Evolutionary conservation across 805 yeast species (phyloP).

Genomic region (Metschnikowia amazonensis): DNA sequence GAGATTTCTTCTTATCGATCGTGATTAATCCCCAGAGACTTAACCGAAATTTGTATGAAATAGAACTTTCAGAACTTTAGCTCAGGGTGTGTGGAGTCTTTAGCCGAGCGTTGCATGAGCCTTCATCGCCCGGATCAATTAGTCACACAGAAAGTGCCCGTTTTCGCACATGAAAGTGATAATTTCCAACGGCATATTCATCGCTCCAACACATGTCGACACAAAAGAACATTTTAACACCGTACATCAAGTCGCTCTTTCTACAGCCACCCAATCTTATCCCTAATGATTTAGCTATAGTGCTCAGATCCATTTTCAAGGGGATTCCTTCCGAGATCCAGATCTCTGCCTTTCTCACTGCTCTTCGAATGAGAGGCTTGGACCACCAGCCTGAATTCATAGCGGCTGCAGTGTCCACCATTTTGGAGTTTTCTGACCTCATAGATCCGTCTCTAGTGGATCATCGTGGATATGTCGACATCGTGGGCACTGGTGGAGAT

Average conservation of each 20-base stretch:
- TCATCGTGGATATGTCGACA: constrained; percentile 63
- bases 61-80: neutral
- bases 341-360: constrained; percentile 74
- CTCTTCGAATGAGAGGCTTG: constrained; percentile 64
- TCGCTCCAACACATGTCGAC: neutral
- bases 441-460: constrained; percentile 47
- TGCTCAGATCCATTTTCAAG: constrained; percentile 57
- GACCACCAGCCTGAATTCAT: constrained; percentile 81
- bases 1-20: neutral
- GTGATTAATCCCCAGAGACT: neutral
- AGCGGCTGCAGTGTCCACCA: constrained; percentile 79
- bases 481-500: constrained; percentile 99
- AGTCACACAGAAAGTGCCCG: constrained; percentile 4
- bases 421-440: constrained; percentile 58
- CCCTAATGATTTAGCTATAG: constrained; percentile 60
- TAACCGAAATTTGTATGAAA: too few species aligned
- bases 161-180: constrained; percentile 4
- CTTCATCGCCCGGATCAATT: neutral
- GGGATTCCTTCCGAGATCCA: constrained; percentile 66
- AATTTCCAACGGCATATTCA: neutral
- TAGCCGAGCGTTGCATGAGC: neutral
- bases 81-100: neutral
- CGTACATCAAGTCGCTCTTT: constrained; percentile 64
- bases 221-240: constrained; percentile 37
- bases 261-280: constrained; percentile 58